A percentile compares a stretch with the other conserved stretches of the same genome.
Evolutionary conservation across 805 yeast species (phyloP).

Genomic region (Deakozyma indianensis): DNA sequence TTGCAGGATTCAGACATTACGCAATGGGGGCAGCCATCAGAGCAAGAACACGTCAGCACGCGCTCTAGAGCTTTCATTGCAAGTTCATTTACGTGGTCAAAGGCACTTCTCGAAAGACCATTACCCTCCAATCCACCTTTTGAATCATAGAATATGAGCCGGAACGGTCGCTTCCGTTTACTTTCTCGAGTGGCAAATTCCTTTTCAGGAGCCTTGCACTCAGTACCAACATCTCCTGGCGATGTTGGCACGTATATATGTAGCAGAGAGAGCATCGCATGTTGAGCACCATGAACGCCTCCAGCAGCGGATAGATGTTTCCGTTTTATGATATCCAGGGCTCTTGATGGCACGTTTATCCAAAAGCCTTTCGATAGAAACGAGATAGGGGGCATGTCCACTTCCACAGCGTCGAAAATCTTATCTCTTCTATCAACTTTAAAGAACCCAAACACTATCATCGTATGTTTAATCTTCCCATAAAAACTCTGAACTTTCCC

Average conservation of each 20-base stretch:
- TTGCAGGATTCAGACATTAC: constrained; percentile 72
- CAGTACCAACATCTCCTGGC: constrained; percentile 60
- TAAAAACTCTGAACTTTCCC: constrained; percentile 27
- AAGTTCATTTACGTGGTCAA: constrained; percentile 59
- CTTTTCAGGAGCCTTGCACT: constrained; percentile 95
- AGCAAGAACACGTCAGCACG: constrained; percentile 47
- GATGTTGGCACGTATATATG: constrained; percentile 64
- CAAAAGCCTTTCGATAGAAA: constrained; percentile 71
- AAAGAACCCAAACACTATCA: constrained; percentile 82
- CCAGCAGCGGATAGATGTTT: constrained; percentile 65
- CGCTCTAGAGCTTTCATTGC: constrained; percentile 44
- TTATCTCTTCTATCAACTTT: constrained; percentile 63
- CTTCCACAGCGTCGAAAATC: constrained; percentile 88
- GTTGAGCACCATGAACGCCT: constrained; percentile 95
- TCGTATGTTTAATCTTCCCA: constrained; percentile 62
- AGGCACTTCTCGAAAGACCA: constrained; percentile 68
- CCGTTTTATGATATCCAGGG: constrained; percentile 39
- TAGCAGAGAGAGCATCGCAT: constrained; percentile 65
- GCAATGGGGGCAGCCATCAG: constrained; percentile 66
- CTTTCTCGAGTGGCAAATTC: constrained; percentile 75
- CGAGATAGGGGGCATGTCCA: constrained; percentile 69
- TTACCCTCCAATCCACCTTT: constrained; percentile 70
- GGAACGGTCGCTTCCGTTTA: constrained; percentile 65
- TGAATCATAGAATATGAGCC: constrained; percentile 72
- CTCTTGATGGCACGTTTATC: constrained; percentile 69